Base-by-base conservation (phyloP, 106 monocot genomes). In the Iris macrosiphon region DNA sequence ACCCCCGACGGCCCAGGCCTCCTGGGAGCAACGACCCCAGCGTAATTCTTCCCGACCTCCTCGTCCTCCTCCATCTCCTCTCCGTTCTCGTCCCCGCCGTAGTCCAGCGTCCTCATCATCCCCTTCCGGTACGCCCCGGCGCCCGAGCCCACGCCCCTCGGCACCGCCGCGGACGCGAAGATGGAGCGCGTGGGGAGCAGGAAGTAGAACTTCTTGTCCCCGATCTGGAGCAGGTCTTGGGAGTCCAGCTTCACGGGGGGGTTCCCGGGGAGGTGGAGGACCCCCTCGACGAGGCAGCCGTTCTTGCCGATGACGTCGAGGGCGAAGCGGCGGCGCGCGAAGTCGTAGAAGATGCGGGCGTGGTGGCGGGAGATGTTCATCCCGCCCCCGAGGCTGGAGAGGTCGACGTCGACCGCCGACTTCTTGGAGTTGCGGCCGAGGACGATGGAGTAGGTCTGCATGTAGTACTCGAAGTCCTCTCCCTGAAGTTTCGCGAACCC, bases 391-490 rank as follows among this genome's bases (percentile, higher is more conserved):
- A 87, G 81, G 70, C 67, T 67, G 15, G 87, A 52, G 33, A 87
- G 81, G 70, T 87, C 87, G 18, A 87, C 81, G 48, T 87, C 87
- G 24, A 87, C 87, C 2, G 67, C 71, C 8, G 81, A 74, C 25
- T 81, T 81, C 68, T 87, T 87, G 71, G 74, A 74, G 74, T 75
- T 87, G 57, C 87, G 81, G 13, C 87, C 81, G 25, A 87, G 74
- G 14, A 87, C 60, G 71, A 87, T 87, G 45, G 87, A 87, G 74
- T 87, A 87, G 45, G 81, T 87, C 68, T 87, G 87, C 87, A 87
- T 87, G 59, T 87, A 87, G 74, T 87, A 87, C 78, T 87, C 87
- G 74, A 87, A 87, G 60, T 87, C 87, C 68, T 81, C 81, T 3
- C 87, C 87, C 37, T 87, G 87, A 1, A 87, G 87, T 71, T 87